Percentiles rank a stretch among this genome's conserved stretches.
Evolutionary conservation across 2,329 filamentous ascomycete species (phyloP).

Genomic region (Penicillium vulpinum): DNA sequence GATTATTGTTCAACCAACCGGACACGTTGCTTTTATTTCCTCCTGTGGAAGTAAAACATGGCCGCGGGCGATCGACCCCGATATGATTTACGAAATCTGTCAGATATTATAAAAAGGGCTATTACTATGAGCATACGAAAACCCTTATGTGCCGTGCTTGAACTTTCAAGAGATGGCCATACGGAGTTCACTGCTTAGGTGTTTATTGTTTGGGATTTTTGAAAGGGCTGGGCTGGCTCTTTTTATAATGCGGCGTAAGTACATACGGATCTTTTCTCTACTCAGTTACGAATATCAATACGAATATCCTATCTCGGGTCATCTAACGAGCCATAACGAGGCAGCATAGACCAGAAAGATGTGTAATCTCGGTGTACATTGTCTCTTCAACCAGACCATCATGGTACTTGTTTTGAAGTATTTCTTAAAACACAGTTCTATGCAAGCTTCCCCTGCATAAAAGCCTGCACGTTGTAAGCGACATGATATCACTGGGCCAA

Average conservation of each 20-base stretch:
- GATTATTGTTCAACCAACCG: constrained; percentile 3
- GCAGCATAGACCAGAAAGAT: not conserved
- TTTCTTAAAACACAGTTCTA: not conserved
- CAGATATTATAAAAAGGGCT: not conserved
- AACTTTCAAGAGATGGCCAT: not conserved
- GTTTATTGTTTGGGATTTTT: not conserved
- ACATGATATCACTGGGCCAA: not conserved
- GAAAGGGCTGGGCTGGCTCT: not conserved
- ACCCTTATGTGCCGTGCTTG: not conserved
- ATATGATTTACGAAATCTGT: constrained; percentile 4
- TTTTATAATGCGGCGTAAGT: not conserved
- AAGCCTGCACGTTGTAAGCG: not conserved
- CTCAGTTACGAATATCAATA: not conserved
- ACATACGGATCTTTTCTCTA: not conserved
- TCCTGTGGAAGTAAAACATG: not conserved
- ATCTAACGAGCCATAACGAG: not conserved
- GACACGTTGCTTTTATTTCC: not conserved
- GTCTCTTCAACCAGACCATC: not conserved
- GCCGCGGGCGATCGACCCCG: not conserved
- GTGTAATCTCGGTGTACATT: not conserved
- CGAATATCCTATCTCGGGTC: not conserved
- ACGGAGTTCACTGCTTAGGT: not conserved
- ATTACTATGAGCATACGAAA: not conserved
- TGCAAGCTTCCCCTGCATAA: not conserved
- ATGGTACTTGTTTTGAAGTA: not conserved